Conservation (phyloP, 2,329 filamentous ascomycete genomes). For the Tetracladium maxilliforme region DNA sequence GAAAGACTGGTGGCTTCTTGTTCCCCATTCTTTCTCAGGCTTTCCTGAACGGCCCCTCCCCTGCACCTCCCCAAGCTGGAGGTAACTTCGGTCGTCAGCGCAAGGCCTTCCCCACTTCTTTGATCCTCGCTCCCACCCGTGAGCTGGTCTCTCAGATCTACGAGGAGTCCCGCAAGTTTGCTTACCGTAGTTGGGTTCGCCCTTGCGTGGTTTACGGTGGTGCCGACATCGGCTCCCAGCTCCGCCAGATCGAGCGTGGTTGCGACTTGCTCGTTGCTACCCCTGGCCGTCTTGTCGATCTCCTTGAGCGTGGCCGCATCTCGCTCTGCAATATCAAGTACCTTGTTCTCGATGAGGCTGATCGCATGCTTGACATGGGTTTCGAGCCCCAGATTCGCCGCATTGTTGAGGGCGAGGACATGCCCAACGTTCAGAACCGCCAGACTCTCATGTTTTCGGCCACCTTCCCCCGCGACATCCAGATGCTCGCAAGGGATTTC, state of each 20-base stretch:
- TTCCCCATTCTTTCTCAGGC: slow-evolving; percentile 99
- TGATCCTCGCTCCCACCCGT: slow-evolving; percentile 93
- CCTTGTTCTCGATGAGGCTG: slow-evolving; percentile 94
- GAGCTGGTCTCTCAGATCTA: slow-evolving; percentile 98
- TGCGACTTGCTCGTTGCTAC: slow-evolving; percentile 96
- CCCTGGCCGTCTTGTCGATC: slow-evolving; percentile 89
- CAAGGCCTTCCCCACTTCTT: slow-evolving; percentile 91
- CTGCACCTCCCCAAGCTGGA: slow-evolving; percentile 44
- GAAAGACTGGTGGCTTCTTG: slow-evolving; percentile 98
- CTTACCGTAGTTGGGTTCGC: slow-evolving; percentile 96
- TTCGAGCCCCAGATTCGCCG: slow-evolving; percentile 99
- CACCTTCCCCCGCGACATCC: slow-evolving; percentile 97
- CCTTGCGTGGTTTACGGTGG: slow-evolving; percentile 98
- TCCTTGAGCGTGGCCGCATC: slow-evolving; percentile 97
- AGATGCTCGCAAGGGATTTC: slow-evolving; percentile 98
- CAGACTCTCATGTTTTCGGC: slow-evolving; percentile 99
- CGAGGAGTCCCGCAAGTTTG: slow-evolving; percentile 94
- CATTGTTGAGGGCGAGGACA: slow-evolving; percentile 96
- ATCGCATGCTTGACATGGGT: slow-evolving; percentile 99
- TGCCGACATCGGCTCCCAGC: slow-evolving; percentile 95
- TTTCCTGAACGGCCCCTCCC: slow-evolving; percentile 74
- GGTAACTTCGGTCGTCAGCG: slow-evolving; percentile 81
- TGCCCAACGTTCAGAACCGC: slow-evolving; percentile 69
- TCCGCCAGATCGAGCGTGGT: slow-evolving; percentile 93
- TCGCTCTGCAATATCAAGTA: slow-evolving; percentile 99